These are phyloP conservation scores for Yarrowia bubula DNA, from an alignment of 805 yeast genomes.

Conservation along the genomic window DNA sequence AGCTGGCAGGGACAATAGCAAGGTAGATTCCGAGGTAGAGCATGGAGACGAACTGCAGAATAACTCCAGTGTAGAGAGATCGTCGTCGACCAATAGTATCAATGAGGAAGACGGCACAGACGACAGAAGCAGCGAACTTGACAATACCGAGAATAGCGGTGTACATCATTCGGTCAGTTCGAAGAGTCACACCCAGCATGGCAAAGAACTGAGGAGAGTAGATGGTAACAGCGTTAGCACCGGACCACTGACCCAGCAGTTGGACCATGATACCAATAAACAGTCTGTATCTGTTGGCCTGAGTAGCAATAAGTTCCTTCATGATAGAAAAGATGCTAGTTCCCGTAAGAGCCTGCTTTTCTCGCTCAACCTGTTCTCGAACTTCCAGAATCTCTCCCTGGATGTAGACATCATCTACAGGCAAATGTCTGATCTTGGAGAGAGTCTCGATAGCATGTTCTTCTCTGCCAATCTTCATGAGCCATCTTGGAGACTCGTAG, in stretches of 20 bases:
- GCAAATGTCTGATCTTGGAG: constrained; percentile 47
- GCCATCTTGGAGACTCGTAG: constrained; percentile 55
- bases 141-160: constrained; percentile 55
- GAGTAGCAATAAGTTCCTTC: constrained; percentile 42
- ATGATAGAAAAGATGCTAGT: constrained; percentile 41
- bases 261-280: constrained; percentile 45
- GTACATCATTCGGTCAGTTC: constrained; percentile 44
- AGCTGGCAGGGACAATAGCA: constrained; percentile 36
- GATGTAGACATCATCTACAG: constrained; percentile 50
- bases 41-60: constrained; percentile 45
- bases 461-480: constrained; percentile 44
- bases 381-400: constrained; percentile 52
- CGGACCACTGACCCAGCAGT: constrained; percentile 49
- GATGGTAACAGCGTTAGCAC: constrained; percentile 55
- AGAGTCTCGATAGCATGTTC: constrained; percentile 46
- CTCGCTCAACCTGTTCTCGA: constrained; percentile 47
- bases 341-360: constrained; percentile 37
- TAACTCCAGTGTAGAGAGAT: constrained; percentile 50
- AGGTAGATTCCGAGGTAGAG: constrained; percentile 52
- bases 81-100: constrained; percentile 54
- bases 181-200: constrained; percentile 47
- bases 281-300: constrained; percentile 45
- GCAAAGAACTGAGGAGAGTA: constrained; percentile 55
- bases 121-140: constrained; percentile 50
- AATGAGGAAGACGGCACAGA: constrained; percentile 53